Percentiles rank a stretch among this genome's conserved stretches.
Evolutionary conservation across 2,329 filamentous ascomycete species (phyloP).

Genomic region (Alternaria novae-zelandiae): DNA sequence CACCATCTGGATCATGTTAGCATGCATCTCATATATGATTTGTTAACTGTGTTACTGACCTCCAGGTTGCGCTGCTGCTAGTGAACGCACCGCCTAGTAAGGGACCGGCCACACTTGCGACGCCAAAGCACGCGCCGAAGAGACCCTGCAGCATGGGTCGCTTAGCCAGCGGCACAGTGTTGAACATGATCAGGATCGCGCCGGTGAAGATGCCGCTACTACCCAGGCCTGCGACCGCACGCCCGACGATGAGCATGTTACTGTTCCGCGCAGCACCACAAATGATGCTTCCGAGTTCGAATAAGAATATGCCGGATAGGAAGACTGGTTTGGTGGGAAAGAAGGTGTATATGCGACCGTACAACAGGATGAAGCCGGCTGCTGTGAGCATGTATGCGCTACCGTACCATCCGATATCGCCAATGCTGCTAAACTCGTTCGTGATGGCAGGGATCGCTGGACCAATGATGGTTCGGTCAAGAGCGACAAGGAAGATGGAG

Average conservation of each 20-base stretch:
- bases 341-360: conserved; percentile 56
- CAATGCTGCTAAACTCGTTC: conserved; percentile 51
- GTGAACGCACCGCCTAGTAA: conserved; percentile 54
- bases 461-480: conserved; percentile 54
- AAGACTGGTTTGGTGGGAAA: conserved; percentile 59
- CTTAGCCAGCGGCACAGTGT: conserved; percentile 49
- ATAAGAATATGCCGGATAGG: conserved; percentile 54
- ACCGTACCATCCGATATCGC: conserved; percentile 54
- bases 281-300: conserved; percentile 60
- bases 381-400: conserved; percentile 49
- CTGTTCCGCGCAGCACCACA: conserved; percentile 55
- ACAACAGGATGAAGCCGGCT: conserved; percentile 52
- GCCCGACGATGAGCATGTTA: conserved; percentile 38
- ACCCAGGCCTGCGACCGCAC: conserved; percentile 40
- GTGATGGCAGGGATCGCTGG: conserved; percentile 56
- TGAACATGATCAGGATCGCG: conserved; percentile 42
- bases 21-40: neutral
- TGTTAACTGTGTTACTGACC: neutral
- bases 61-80: conserved; percentile 50
- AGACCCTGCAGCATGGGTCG: conserved; percentile 51
- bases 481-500: conserved; percentile 42
- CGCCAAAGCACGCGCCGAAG: conserved; percentile 48
- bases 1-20: conserved; percentile 45
- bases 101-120: conserved; percentile 53
- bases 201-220: conserved; percentile 43